A percentile compares a stretch with the other conserved stretches of the same genome.
These are phyloP conservation scores for Chaetoceros muelleri DNA, from an alignment of 108 stramenopile genomes.

Conservation along the genomic window DNA sequence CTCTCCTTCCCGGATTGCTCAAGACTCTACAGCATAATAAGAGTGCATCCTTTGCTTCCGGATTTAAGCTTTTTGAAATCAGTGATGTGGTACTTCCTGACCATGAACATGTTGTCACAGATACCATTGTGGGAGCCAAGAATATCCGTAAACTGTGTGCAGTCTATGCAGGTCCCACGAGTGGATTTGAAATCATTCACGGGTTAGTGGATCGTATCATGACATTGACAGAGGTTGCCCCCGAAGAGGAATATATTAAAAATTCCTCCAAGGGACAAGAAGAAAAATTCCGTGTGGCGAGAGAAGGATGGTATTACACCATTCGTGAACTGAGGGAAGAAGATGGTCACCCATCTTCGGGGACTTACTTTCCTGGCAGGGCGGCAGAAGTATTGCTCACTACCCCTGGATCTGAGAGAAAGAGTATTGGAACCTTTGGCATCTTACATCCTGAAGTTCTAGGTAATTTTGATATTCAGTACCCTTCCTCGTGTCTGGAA, in stretches of 20 bases:
- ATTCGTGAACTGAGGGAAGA: slow-evolving; percentile 43
- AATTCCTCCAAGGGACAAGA: slow-evolving; percentile 55
- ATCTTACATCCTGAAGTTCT: slow-evolving; percentile 95
- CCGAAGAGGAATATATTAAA: slow-evolving; percentile 60
- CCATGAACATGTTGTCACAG: slow-evolving; percentile 62
- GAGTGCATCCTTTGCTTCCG: slow-evolving; percentile 55
- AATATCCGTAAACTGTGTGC: slow-evolving; percentile 84
- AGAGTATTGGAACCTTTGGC: slow-evolving; percentile 86
- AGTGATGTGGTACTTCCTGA: slow-evolving; percentile 93
- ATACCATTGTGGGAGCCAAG: slow-evolving; percentile 88
- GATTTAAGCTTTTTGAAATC: slow-evolving; percentile 92
- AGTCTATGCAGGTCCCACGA: slow-evolving; percentile 87
- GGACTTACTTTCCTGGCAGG: slow-evolving; percentile 93
- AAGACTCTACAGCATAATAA: slow-evolving; percentile 94
- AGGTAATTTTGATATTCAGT: slow-evolving; percentile 84
- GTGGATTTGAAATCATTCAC: slow-evolving; percentile 98
- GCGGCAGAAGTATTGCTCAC: slow-evolving; percentile 87
- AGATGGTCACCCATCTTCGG: slow-evolving; percentile 27
- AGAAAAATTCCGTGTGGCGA: slow-evolving; percentile 57
- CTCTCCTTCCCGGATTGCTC: slow-evolving; percentile 89
- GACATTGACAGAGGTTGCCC: slow-evolving; percentile 85
- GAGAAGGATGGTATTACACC: slow-evolving; percentile 77
- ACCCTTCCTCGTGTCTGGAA: slow-evolving; percentile 86
- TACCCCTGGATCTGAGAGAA: slow-evolving; percentile 29
- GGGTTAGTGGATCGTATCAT: slow-evolving; percentile 96